Evolutionary conservation across 2,329 filamentous ascomycete genomes (phyloP).

Genomic region (Moelleriella libera): DNA sequence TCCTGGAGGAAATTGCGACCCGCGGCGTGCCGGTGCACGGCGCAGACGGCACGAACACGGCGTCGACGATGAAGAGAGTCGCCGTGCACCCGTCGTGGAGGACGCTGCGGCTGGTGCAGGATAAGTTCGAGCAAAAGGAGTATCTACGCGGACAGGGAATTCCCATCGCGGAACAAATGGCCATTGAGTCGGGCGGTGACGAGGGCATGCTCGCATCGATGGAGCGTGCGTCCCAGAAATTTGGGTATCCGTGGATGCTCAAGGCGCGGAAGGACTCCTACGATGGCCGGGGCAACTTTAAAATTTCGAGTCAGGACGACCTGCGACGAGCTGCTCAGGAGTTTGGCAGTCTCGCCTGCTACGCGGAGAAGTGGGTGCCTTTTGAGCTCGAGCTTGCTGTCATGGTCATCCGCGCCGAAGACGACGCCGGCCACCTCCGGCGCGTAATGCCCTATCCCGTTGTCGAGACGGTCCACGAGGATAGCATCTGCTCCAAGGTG

Average conservation of each 20-base stretch:
- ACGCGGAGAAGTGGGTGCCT: constrained; percentile 79
- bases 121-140: constrained; percentile 85
- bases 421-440: constrained; percentile 36
- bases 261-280: constrained; percentile 86
- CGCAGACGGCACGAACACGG: constrained; percentile 5
- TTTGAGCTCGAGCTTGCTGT: constrained; percentile 83
- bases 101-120: constrained; percentile 79
- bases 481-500: constrained; percentile 87
- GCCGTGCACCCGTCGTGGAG: constrained; percentile 70
- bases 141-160: constrained; percentile 56
- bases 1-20: constrained; percentile 68
- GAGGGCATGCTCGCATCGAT: constrained; percentile 46
- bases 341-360: constrained; percentile 58
- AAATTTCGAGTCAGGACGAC: constrained; percentile 29
- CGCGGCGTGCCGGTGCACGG: constrained; percentile 39
- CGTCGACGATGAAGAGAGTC: constrained; percentile 27
- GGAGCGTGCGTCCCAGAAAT: constrained; percentile 43
- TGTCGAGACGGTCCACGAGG: constrained; percentile 89
- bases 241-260: constrained; percentile 82
- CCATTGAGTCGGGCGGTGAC: constrained; percentile 33
- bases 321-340: constrained; percentile 51
- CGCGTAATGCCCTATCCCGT: constrained; percentile 62
- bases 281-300: constrained; percentile 65
- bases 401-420: constrained; percentile 85
- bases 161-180: constrained; percentile 56